Conservation (phyloP, 192 early-diverging fungal genomes). For the Spizellomyces sp. region DNA sequence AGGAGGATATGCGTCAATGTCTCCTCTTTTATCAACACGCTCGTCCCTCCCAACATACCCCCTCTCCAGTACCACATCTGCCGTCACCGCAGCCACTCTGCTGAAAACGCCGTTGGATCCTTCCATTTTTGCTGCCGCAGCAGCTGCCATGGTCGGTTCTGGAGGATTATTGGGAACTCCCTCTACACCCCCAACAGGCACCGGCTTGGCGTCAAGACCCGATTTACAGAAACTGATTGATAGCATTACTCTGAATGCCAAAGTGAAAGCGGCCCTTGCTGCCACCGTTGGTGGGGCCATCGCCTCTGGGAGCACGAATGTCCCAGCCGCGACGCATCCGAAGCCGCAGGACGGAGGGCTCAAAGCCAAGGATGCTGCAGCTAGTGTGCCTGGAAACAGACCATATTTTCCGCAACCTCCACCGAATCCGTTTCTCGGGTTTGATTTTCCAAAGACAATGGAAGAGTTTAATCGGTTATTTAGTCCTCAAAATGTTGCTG, state of each 20-base stretch:
- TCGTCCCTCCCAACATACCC: not conserved
- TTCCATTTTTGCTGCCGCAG: constrained; percentile 7
- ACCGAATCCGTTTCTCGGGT: constrained; percentile 9
- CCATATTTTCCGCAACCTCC: not conserved
- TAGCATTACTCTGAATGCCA: constrained; percentile 13
- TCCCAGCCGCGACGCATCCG: constrained; percentile 2
- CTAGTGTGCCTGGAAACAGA: not conserved
- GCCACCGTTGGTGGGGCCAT: constrained; percentile 1
- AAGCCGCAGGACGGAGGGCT: not conserved
- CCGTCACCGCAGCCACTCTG: not conserved
- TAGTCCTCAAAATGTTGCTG: constrained; percentile 19
- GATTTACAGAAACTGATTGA: constrained; percentile 27
- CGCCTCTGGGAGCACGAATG: not conserved
- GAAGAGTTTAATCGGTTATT: constrained; percentile 22
- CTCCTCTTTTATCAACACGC: not conserved
- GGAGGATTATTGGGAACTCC: not conserved
- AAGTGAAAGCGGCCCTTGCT: constrained; percentile 13
- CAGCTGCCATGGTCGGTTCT: constrained; percentile 12
- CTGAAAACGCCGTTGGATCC: not conserved
- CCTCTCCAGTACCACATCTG: not conserved
- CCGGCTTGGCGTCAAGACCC: constrained; percentile 3
- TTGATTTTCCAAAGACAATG: constrained; percentile 31
- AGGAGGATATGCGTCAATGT: not conserved
- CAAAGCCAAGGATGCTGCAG: not conserved
- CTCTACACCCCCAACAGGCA: not conserved